Conservation (phyloP, 352 stramenopile genomes). For the Pythium aquatile region DNA sequence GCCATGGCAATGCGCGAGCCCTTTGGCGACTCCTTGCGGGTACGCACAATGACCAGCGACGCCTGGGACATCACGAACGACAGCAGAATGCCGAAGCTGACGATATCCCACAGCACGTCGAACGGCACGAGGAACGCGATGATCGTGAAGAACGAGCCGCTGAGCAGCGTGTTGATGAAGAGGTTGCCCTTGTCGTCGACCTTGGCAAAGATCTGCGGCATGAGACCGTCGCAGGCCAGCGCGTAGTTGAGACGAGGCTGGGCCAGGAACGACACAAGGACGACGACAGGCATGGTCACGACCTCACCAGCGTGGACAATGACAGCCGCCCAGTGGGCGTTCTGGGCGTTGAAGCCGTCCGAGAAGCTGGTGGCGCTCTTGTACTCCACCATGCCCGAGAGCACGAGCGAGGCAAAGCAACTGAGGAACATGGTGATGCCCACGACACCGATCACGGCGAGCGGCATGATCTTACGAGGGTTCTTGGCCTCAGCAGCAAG, state of each 20-base stretch:
- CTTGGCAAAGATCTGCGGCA: conserved; percentile 88
- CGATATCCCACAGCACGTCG: conserved; percentile 78
- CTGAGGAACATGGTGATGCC: conserved; percentile 67
- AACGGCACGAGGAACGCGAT: conserved; percentile 80
- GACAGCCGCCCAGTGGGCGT: conserved; percentile 38
- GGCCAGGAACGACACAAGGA: conserved; percentile 91
- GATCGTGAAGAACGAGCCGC: conserved; percentile 56
- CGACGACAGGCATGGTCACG: conserved; percentile 92
- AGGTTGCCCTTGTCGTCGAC: conserved; percentile 79
- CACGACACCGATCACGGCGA: conserved; percentile 79
- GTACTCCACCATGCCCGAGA: conserved; percentile 71
- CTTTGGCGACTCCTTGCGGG: conserved; percentile 46
- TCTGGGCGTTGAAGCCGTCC: conserved; percentile 38
- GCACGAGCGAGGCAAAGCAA: conserved; percentile 72
- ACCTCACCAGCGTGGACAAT: conserved; percentile 56
- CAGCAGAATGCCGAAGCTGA: conserved; percentile 83
- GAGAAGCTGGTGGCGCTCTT: conserved; percentile 30
- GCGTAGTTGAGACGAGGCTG: conserved; percentile 93
- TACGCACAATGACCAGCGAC: conserved; percentile 71
- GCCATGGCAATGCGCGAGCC: conserved; percentile 3
- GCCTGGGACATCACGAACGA: conserved; percentile 86
- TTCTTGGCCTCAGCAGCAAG: conserved; percentile 78
- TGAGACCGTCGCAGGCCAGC: conserved; percentile 89
- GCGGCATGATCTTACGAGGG: conserved; percentile 70
- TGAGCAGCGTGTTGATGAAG: conserved; percentile 73